These are phyloP conservation scores for Eucalyptus melliodora DNA, from an alignment of 345 rosid genomes.

Conservation along the genomic window DNA sequence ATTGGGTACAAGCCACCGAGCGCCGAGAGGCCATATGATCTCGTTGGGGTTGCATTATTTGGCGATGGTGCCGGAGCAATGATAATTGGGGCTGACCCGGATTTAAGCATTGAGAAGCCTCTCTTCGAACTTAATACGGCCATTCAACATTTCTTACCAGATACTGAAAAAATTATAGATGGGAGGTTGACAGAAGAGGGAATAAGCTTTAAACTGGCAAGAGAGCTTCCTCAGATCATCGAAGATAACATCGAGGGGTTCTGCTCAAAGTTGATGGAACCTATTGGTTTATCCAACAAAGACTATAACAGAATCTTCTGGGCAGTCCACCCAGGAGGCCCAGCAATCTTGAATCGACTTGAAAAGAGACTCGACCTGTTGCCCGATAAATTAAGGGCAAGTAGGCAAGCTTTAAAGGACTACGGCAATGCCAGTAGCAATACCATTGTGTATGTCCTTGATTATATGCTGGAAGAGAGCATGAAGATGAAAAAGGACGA, in stretches of 20 bases:
- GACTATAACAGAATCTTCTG: slow-evolving; percentile 78
- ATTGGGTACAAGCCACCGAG: slow-evolving; percentile 94
- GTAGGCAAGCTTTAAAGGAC: slow-evolving; percentile 82
- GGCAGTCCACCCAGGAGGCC: slow-evolving; percentile 99
- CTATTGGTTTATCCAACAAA: slow-evolving; percentile 18
- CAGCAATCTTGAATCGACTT: slow-evolving; percentile 79
- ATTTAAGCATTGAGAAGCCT: slow-evolving; percentile 36
- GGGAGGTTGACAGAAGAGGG: slow-evolving; percentile 92
- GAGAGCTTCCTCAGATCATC: slow-evolving; percentile 91
- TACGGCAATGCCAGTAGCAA: slow-evolving; percentile 95
- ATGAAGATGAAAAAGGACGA: slow-evolving; percentile 17
- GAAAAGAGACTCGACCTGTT: slow-evolving; percentile 66
- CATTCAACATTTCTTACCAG: slow-evolving; percentile 70
- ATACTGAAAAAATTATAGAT: slow-evolving; percentile 70
- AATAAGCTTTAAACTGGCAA: slow-evolving; percentile 72
- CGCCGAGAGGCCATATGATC: slow-evolving; percentile 75
- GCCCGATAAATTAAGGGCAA: slow-evolving; percentile 71
- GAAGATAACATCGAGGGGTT: slow-evolving; percentile 83
- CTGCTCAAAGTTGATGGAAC: slow-evolving; percentile 49
- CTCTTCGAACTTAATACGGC: slow-evolving; percentile 87
- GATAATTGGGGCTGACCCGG: slow-evolving; percentile 71
- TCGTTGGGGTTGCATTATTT: slow-evolving; percentile 91
- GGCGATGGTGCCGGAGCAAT: slow-evolving; percentile 94
- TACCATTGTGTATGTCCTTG: slow-evolving; percentile 83
- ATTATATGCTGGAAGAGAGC: slow-evolving; percentile 79